Conservation (phyloP, 2,329 filamentous ascomycete genomes). For the Sporothrix pseudoabietina region DNA sequence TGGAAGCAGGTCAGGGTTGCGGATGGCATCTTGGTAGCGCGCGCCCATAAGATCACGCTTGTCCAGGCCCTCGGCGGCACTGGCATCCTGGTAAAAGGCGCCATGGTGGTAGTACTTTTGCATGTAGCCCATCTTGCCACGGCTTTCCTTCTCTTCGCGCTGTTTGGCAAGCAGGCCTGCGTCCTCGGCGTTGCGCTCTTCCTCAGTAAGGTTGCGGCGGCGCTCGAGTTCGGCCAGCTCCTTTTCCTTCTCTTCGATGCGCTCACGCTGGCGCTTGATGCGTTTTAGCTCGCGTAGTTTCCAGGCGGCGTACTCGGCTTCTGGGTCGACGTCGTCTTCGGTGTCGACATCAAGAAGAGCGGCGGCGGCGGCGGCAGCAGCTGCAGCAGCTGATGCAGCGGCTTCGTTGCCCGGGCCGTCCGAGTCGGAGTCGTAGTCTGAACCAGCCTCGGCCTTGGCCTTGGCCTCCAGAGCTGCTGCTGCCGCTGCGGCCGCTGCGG, state of each 20-base stretch:
- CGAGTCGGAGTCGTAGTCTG: background rate
- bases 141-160: constrained; percentile 73
- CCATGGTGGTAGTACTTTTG: constrained; percentile 97
- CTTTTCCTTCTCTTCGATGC: constrained; percentile 79
- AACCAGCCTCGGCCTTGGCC: constrained; percentile 74
- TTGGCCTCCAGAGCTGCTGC: constrained; percentile 59
- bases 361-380: constrained; percentile 41
- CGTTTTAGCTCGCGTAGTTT: constrained; percentile 88
- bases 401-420: constrained; percentile 78
- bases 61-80: constrained; percentile 72
- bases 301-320: constrained; percentile 89
- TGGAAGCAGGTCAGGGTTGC: constrained; percentile 79
- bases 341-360: constrained; percentile 79
- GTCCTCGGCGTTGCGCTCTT: constrained; percentile 86
- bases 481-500: constrained; percentile 54
- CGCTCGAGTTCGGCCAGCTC: constrained; percentile 90
- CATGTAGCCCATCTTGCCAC: constrained; percentile 85
- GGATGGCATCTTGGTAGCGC: constrained; percentile 78
- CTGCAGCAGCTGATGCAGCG: constrained; percentile 75
- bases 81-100: constrained; percentile 88
- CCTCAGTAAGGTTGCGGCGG: constrained; percentile 79
- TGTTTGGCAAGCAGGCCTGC: constrained; percentile 74
- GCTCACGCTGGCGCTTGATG: constrained; percentile 81
- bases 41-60: constrained; percentile 84
- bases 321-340: constrained; percentile 81